Conservation (phyloP, 139 green algal genomes). For the Chlorella sp. region DNA sequence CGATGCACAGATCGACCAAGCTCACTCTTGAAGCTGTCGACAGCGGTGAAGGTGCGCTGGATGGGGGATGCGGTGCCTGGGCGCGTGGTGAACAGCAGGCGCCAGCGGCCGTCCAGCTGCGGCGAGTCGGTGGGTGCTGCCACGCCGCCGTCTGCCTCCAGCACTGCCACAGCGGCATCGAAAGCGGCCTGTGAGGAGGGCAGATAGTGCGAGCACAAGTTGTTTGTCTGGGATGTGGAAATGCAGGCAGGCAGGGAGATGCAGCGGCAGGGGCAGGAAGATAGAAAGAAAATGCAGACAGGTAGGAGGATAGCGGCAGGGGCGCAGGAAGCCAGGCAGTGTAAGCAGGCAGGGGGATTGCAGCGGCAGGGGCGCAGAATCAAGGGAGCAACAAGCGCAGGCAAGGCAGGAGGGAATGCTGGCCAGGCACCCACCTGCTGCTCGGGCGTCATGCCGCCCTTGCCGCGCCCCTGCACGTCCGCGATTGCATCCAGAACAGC, state of each 20-base stretch:
- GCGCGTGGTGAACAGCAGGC: conserved; percentile 84
- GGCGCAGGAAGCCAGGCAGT: no score
- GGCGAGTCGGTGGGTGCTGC: conserved; percentile 53
- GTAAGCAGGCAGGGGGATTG: no score
- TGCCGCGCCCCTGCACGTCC: conserved; percentile 63
- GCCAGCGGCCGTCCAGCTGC: conserved; percentile 75
- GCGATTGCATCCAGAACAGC: conserved; percentile 49
- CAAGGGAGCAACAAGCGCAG: no score
- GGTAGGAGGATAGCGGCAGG: no score
- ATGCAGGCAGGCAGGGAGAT: no score
- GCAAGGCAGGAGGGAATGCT: no score
- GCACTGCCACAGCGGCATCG: conserved; percentile 58
- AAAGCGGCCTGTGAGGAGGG: conserved; percentile 52
- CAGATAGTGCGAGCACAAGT: no score
- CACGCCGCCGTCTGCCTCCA: conserved; percentile 71
- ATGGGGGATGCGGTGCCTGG: conserved; percentile 85
- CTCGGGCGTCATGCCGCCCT: conserved; percentile 57
- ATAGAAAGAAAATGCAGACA: no score
- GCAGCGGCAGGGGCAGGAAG: no score
- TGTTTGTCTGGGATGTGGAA: no score
- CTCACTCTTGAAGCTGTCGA: conserved; percentile 79
- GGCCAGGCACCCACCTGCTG: conserved; percentile 30
- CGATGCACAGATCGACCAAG: no score
- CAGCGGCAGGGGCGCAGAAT: no score
- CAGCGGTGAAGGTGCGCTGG: conserved; percentile 89